Conservation (phyloP, 2,329 filamentous ascomycete genomes). For the Ophiostoma angusticollis region DNA sequence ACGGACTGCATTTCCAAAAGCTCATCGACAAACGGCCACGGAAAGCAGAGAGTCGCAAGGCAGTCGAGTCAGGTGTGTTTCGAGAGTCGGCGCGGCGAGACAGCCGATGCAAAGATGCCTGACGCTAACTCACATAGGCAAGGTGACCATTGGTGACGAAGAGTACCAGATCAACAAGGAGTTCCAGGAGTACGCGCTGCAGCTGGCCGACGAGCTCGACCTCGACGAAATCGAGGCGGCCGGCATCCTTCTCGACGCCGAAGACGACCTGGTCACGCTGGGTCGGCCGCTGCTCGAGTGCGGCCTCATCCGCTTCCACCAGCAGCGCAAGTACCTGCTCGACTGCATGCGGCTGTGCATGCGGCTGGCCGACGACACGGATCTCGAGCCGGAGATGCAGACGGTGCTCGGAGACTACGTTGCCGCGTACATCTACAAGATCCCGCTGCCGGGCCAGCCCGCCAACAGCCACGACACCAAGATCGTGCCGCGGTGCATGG, state of each 20-base stretch:
- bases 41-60: slow-evolving; percentile 61
- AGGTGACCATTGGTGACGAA: slow-evolving; percentile 56
- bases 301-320: slow-evolving; percentile 78
- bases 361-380: slow-evolving; percentile 50
- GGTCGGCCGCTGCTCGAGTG: slow-evolving; percentile 65
- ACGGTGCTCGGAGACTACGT: slow-evolving; percentile 40
- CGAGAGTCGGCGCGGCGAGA: neutral
- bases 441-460: slow-evolving; percentile 28
- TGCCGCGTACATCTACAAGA: slow-evolving; percentile 44
- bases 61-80: slow-evolving; percentile 51
- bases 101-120: neutral
- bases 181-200: slow-evolving; percentile 70
- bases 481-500: slow-evolving; percentile 63
- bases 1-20: slow-evolving; percentile 53
- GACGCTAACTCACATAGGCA: slow-evolving; percentile 49
- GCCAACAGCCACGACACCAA: slow-evolving; percentile 35
- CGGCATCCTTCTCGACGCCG: slow-evolving; percentile 59
- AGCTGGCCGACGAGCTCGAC: slow-evolving; percentile 77
- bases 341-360: slow-evolving; percentile 74
- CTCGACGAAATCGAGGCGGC: slow-evolving; percentile 83
- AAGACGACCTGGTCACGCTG: slow-evolving; percentile 53
- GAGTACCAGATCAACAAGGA: slow-evolving; percentile 74
- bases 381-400: slow-evolving; percentile 36
- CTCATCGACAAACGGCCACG: slow-evolving; percentile 64
- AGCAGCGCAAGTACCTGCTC: slow-evolving; percentile 68